phyloP scores from a whole-genome alignment of 140 eudicot species.

The Bidens hawaiensis region DNA sequence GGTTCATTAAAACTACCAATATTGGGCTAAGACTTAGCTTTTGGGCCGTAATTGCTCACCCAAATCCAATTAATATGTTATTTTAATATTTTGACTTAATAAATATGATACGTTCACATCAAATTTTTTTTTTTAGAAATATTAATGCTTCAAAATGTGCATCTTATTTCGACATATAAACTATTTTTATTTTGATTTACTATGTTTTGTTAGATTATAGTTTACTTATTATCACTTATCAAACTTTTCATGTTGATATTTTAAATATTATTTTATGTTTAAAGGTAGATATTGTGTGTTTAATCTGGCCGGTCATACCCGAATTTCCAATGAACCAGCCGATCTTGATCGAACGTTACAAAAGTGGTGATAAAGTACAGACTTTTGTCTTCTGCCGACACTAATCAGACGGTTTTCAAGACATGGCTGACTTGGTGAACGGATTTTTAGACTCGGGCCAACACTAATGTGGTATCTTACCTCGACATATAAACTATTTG shows the following conservation, averaged over 20 bases:
- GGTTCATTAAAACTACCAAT: no score
- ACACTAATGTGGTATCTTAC: no score
- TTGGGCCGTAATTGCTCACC: not conserved
- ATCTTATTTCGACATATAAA: not conserved
- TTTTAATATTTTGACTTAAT: not conserved
- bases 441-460: no score
- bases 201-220: no score
- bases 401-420: no score
- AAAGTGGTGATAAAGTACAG: not conserved
- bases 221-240: no score
- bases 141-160: not conserved
- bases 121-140: not conserved
- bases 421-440: not conserved
- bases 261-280: no score
- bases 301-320: no score
- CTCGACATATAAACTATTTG: not conserved
- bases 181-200: not conserved
- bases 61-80: not conserved
- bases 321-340: not conserved
- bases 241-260: not conserved
- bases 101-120: not conserved
- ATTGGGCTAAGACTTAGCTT: not conserved
- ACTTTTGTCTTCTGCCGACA: not conserved
- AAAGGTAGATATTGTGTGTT: no score
- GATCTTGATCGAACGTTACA: no score